phyloP scores from a whole-genome alignment of 345 rosid species.

The Salix arbutifolia region DNA sequence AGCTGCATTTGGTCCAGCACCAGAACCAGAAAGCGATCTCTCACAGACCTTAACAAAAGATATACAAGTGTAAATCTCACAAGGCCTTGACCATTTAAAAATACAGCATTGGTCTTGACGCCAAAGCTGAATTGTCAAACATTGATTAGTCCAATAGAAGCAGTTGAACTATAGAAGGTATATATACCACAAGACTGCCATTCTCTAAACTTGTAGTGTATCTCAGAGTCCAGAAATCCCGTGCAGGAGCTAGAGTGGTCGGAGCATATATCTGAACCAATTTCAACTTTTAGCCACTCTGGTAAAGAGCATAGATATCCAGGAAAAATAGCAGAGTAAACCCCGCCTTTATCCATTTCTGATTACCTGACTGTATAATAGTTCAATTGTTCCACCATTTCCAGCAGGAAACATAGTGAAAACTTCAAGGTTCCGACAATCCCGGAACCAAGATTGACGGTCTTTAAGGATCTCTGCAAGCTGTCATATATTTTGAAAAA shows the following conservation, averaged over 20 bases:
- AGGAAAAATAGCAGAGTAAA: conserved; percentile 7
- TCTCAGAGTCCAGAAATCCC: conserved; percentile 98
- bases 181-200: conserved; percentile 95
- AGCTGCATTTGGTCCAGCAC: conserved; percentile 78
- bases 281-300: not conserved
- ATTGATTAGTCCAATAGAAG: not conserved
- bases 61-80: not conserved
- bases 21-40: conserved; percentile 96
- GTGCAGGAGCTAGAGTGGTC: conserved; percentile 95
- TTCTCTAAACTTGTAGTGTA: conserved; percentile 87
- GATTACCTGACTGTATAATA: conserved; percentile 80
- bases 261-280: conserved; percentile 80
- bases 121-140: not conserved
- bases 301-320: not conserved
- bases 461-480: conserved; percentile 98
- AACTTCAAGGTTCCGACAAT: conserved; percentile 96
- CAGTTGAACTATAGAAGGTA: not conserved
- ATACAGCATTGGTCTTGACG: not conserved
- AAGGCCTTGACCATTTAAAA: not conserved
- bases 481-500: conserved; percentile 36
- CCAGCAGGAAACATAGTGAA: conserved; percentile 95
- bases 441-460: conserved; percentile 97
- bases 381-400: conserved; percentile 93
- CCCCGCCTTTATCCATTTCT: not conserved
- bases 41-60: conserved; percentile 66